A percentile compares a stretch with the other conserved stretches of the same genome.
phyloP scores from a whole-genome alignment of 106 monocot genomes.

The Dendrobium officinale region DNA sequence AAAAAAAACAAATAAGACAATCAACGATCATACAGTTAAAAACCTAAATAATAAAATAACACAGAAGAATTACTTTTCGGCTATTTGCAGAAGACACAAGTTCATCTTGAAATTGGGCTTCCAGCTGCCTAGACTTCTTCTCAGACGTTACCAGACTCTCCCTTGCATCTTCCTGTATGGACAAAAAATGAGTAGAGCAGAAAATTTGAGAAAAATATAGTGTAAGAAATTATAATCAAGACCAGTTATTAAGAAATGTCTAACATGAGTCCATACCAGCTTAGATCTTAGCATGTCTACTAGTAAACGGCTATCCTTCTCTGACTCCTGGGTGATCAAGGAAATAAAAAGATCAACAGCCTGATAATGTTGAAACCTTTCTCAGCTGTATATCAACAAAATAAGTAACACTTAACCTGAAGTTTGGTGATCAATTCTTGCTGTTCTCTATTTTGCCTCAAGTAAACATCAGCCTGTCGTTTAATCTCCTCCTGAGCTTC shows the following conservation, averaged over 20 bases:
- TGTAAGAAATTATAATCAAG: not conserved
- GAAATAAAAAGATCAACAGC: conserved; percentile 3
- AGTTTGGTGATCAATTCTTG: conserved; percentile 79
- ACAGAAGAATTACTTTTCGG: conserved; percentile 37
- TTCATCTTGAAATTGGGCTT: conserved; percentile 75
- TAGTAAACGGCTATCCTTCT: conserved; percentile 73
- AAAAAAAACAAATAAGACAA: not conserved
- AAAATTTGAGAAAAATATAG: conserved; percentile 1
- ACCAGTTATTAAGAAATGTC: not conserved
- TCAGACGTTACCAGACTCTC: conserved; percentile 74
- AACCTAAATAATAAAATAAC: not conserved
- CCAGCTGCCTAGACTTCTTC: conserved; percentile 77
- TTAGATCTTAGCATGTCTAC: conserved; percentile 79
- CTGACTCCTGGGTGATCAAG: conserved; percentile 47
- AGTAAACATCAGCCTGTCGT: conserved; percentile 49
- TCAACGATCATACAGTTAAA: not conserved
- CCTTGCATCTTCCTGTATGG: conserved; percentile 76
- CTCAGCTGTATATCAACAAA: not conserved
- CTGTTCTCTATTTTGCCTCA: conserved; percentile 69
- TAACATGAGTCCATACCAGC: conserved; percentile 39
- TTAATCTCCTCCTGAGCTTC: conserved; percentile 92
- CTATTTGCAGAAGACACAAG: conserved; percentile 37
- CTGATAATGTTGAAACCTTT: not conserved
- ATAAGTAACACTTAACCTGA: conserved; percentile 39
- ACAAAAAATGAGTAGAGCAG: not conserved